These are phyloP conservation scores for Phyllosticta citribraziliensis DNA, from an alignment of 2,329 filamentous ascomycete genomes.

Conservation along the genomic window DNA sequence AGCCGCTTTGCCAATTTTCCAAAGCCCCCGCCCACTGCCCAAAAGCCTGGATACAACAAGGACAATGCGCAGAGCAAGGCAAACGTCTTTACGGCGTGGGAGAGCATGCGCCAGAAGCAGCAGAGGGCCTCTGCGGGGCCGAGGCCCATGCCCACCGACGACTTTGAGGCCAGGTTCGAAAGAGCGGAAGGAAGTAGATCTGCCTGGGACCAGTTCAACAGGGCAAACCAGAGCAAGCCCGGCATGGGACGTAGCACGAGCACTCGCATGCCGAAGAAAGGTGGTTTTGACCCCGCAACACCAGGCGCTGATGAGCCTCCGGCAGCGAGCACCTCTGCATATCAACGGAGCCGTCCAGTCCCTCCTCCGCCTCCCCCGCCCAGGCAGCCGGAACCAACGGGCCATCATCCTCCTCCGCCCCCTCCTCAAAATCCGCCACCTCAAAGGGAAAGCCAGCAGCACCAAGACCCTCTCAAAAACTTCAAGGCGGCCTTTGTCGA, in stretches of 20 bases:
- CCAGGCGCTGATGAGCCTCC: slow-evolving; percentile 51
- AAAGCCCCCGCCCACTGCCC: slow-evolving; percentile 25
- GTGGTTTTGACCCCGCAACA: slow-evolving; percentile 49
- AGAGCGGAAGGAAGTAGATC: slow-evolving; percentile 2
- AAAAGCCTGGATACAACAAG: slow-evolving; percentile 20
- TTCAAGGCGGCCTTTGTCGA: slow-evolving; percentile 20
- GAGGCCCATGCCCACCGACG: not conserved
- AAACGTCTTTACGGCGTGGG: slow-evolving; percentile 40
- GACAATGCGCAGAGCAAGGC: slow-evolving; percentile 31
- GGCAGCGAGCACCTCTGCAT: slow-evolving; percentile 43
- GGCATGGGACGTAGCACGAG: slow-evolving; percentile 30
- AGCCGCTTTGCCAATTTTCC: slow-evolving; percentile 37
- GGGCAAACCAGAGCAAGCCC: slow-evolving; percentile 19
- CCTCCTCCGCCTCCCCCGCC: slow-evolving; percentile 17
- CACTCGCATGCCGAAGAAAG: slow-evolving; percentile 39
- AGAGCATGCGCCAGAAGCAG: slow-evolving; percentile 35
- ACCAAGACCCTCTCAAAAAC: slow-evolving; percentile 29
- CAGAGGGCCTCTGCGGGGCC: not conserved
- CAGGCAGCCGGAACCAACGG: slow-evolving; percentile 9
- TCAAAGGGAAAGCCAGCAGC: slow-evolving; percentile 18
- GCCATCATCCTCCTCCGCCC: slow-evolving; percentile 19
- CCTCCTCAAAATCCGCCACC: slow-evolving; percentile 4
- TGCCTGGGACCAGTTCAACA: slow-evolving; percentile 11
- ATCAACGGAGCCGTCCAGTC: slow-evolving; percentile 24
- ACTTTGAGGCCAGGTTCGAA: not conserved